Evolutionary conservation across 2,329 filamentous ascomycete species (phyloP).

Genomic region (Stemphylium beticola): DNA sequence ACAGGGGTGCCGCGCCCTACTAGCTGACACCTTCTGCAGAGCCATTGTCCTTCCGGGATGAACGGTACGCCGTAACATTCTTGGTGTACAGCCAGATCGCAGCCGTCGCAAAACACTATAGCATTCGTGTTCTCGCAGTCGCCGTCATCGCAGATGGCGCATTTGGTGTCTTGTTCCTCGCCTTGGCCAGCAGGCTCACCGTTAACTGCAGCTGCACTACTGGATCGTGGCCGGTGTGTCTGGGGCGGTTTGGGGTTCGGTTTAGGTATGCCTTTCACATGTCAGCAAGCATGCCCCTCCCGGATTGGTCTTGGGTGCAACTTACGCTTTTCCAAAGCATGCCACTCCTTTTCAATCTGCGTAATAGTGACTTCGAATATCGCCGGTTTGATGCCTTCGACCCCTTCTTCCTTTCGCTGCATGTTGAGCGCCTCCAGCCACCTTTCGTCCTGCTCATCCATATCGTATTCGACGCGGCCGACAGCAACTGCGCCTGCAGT

Average conservation of each 20-base stretch:
- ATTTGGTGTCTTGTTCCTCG: slow-evolving; percentile 96
- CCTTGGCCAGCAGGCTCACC: slow-evolving; percentile 81
- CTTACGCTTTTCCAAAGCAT: slow-evolving; percentile 84
- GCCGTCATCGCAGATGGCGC: slow-evolving; percentile 97
- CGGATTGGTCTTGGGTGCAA: neutral
- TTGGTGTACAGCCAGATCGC: slow-evolving; percentile 95
- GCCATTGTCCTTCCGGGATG: slow-evolving; percentile 97
- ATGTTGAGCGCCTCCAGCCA: slow-evolving; percentile 88
- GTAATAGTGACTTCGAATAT: slow-evolving; percentile 98
- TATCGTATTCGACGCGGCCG: slow-evolving; percentile 95
- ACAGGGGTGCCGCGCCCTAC: slow-evolving; percentile 89
- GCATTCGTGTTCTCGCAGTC: slow-evolving; percentile 99
- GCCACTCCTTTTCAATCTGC: slow-evolving; percentile 99
- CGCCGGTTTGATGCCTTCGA: slow-evolving; percentile 86
- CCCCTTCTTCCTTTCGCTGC: slow-evolving; percentile 73
- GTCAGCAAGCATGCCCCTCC: slow-evolving; percentile 8
- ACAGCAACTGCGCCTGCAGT: slow-evolving; percentile 60
- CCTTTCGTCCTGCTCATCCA: slow-evolving; percentile 98
- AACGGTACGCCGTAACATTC: slow-evolving; percentile 99
- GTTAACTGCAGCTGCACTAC: slow-evolving; percentile 93
- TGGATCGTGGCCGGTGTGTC: slow-evolving; percentile 89
- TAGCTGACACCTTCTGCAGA: slow-evolving; percentile 94
- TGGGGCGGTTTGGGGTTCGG: slow-evolving; percentile 95
- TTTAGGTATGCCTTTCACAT: slow-evolving; percentile 74
- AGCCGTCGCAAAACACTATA: slow-evolving; percentile 98